Conservation (phyloP, 148 eudicot genomes). For the Camellia japonica region DNA sequence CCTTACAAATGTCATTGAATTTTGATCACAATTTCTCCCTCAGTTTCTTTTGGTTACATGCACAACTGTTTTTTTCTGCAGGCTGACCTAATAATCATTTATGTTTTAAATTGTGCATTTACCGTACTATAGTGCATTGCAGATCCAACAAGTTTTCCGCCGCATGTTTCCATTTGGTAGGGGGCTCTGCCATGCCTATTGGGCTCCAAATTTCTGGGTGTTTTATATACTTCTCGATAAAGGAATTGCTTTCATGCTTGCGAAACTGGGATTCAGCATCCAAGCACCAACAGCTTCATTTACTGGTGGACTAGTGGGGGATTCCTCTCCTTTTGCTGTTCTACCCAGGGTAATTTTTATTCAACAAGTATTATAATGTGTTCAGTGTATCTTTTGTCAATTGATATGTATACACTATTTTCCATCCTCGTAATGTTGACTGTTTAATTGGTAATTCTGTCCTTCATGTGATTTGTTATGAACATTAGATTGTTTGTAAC, state of each 20-base stretch:
- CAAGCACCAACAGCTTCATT: slow-evolving; percentile 78
- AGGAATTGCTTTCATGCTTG: slow-evolving; percentile 53
- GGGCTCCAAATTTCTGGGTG: slow-evolving; percentile 99
- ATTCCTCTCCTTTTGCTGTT: slow-evolving; percentile 85
- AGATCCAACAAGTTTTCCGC: slow-evolving; percentile 79
- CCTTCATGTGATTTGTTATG: background rate
- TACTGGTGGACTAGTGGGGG: slow-evolving; percentile 97
- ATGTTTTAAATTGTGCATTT: slow-evolving; percentile 16
- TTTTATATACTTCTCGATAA: slow-evolving; percentile 83
- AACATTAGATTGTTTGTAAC: background rate
- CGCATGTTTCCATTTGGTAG: slow-evolving; percentile 99
- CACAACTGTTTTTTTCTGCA: background rate
- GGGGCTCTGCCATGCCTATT: slow-evolving; percentile 99
- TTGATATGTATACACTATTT: background rate
- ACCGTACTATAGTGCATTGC: slow-evolving; percentile 44
- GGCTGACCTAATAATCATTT: background rate
- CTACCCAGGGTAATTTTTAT: slow-evolving; percentile 64
- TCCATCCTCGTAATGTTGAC: background rate
- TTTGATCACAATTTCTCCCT: background rate
- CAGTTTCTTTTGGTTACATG: background rate
- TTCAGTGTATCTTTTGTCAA: background rate
- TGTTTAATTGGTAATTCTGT: background rate
- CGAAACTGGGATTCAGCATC: slow-evolving; percentile 61
- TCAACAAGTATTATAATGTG: background rate
- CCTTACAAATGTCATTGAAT: background rate